Base-by-base conservation (phyloP, 805 yeast genomes). In the Lipomyces mesembrius region DNA sequence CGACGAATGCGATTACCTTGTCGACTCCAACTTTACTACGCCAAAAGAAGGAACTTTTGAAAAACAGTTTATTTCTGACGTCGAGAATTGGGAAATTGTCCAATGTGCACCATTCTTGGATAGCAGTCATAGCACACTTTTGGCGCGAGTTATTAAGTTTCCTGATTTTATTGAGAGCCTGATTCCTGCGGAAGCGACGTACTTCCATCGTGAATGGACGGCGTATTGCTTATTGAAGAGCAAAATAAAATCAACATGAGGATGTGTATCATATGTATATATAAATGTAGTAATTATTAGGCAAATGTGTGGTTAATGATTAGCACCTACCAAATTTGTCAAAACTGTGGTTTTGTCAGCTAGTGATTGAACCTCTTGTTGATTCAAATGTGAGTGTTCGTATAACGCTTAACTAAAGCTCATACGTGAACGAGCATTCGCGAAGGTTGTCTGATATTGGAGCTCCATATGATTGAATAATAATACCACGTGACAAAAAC, bases 1-100 rank as follows among this genome's bases (percentile, higher is more conserved):
- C 12, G 59, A 77, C 0, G 70, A 78, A 7, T 93, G 98, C 78
- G 88, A 89, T 68, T 92, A 83, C 73, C 84, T 85, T 64, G 79
- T 93, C 54, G 98, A 93, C 77, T 64, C 71, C 3, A 61, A 61
- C 46, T 70, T 66, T 32, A 53, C 71, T 7, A 58, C 37, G 12
- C 54, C 65, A 8, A 60, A 29, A 14, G 62, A 61, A 39, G 68
- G 57, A 2, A 62, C 62, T 6, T 29, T 52, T 25, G 70, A 65
- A 51, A 51, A 49, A 29, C 62, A 60, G 57, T 65, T 64, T 22
- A 49, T 70, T n/a, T 20, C 34, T 6, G 64, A 70, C 35, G 56
- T 51, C 7, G 65, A 57, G 3, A 20, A 56, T 1, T 70, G 73
- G 73, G 53, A 54, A n/a, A 49, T 58, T 4, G 58, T 62, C 11